Conservation (phyloP, 345 rosid species). For the Eucalyptus marginata region DNA sequence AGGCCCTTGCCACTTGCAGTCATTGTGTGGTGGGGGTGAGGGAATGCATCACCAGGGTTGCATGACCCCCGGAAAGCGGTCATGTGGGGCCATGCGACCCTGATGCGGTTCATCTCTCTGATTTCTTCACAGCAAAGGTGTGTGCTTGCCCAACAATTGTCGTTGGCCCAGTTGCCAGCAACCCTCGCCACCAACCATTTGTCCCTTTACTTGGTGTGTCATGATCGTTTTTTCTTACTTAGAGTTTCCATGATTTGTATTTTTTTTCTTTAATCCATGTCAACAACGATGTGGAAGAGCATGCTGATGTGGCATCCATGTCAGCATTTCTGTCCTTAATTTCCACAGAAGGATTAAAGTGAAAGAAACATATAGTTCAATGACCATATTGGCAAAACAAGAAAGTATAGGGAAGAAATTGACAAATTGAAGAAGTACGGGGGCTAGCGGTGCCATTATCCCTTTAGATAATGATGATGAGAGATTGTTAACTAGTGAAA, state of each 20-base stretch:
- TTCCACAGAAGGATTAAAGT: neutral
- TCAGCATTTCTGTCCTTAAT: neutral
- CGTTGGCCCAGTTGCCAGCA: neutral
- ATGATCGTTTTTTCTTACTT: neutral
- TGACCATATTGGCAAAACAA: neutral
- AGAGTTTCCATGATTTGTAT: neutral
- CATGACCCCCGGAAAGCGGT: neutral
- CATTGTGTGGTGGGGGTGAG: neutral
- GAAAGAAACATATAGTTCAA: neutral
- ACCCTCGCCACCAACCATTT: neutral
- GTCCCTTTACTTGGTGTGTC: neutral
- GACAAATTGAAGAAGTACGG: neutral
- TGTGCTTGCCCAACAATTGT: neutral
- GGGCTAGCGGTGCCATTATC: neutral
- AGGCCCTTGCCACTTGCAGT: neutral
- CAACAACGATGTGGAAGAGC: neutral
- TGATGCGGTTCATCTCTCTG: neutral
- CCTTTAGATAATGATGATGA: neutral
- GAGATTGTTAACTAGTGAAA: neutral
- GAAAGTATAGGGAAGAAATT: neutral
- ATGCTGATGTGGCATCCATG: neutral
- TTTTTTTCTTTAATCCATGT: neutral
- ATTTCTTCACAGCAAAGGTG: neutral
- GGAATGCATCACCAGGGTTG: neutral
- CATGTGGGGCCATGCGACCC: neutral